Percentiles rank a stretch among this genome's conserved stretches.
Conservation (phyloP, 768 basidiomycete species). For the Butyriboletus loyo region DNA sequence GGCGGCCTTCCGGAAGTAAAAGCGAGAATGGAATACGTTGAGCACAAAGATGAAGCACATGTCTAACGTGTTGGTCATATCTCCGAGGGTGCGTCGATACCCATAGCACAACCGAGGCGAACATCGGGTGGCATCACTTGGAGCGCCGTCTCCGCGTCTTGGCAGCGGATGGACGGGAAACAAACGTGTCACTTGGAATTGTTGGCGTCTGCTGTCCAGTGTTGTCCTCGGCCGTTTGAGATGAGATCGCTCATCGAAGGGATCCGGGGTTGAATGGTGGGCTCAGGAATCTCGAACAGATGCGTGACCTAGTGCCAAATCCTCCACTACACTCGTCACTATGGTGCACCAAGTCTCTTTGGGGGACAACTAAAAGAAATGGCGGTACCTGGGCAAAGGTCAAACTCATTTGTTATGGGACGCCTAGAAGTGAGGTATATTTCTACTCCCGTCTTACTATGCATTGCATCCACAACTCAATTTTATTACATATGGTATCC, state of each 20-base stretch:
- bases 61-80: not conserved
- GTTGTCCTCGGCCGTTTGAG: not conserved
- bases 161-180: not conserved
- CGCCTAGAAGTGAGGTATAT: not conserved
- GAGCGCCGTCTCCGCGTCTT: not conserved
- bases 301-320: too few species aligned
- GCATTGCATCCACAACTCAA: not conserved
- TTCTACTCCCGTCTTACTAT: not conserved
- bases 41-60: not conserved
- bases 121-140: not conserved
- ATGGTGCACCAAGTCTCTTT: too few species aligned
- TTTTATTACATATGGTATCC: slow-evolving; percentile 13
- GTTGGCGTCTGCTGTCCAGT: not conserved
- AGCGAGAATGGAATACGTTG: not conserved
- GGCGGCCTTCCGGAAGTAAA: not conserved
- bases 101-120: not conserved
- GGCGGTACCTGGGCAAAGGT: too few species aligned
- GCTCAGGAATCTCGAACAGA: too few species aligned
- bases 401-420: too few species aligned
- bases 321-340: too few species aligned
- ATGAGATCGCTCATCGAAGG: not conserved
- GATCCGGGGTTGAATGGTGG: not conserved
- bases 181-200: not conserved
- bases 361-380: too few species aligned
- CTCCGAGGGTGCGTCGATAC: not conserved